Percentiles rank a stretch among this genome's conserved stretches.
These are phyloP conservation scores for Termitomyces eurrhizus DNA, from an alignment of 768 basidiomycete species.

Conservation along the genomic window DNA sequence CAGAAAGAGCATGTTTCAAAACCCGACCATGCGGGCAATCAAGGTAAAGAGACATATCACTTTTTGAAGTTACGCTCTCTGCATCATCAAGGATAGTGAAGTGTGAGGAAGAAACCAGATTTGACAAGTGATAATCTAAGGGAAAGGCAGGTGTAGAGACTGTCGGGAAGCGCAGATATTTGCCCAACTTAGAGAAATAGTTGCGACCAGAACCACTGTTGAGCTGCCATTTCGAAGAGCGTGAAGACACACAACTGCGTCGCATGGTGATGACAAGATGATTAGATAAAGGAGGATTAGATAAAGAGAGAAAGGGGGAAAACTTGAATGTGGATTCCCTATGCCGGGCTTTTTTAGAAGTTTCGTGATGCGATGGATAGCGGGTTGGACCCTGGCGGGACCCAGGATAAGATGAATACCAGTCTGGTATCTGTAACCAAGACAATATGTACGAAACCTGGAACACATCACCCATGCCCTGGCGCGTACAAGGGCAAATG, in stretches of 20 bases:
- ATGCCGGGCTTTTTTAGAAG: constrained; percentile 5
- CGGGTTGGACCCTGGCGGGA: neutral
- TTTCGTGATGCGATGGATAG: constrained; percentile 9
- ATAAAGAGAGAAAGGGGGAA: neutral
- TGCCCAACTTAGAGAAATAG: constrained; percentile 10
- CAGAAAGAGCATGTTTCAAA: constrained; percentile 14
- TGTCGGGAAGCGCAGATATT: constrained; percentile 8
- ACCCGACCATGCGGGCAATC: constrained; percentile 1
- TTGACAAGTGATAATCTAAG: neutral
- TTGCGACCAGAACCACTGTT: neutral
- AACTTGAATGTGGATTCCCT: neutral
- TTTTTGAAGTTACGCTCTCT: neutral
- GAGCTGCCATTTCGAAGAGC: neutral
- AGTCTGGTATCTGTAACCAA: constrained; percentile 16
- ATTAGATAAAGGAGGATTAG: neutral
- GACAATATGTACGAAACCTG: constrained; percentile 7
- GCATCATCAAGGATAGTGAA: neutral
- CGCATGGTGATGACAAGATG: constrained; percentile 3
- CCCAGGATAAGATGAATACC: constrained; percentile 7
- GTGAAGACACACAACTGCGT: neutral
- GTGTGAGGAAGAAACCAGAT: neutral
- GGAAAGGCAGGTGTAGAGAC: constrained; percentile 5
- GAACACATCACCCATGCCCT: constrained; percentile 10
- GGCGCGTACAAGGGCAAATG: neutral
- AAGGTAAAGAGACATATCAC: neutral